Base-by-base conservation (phyloP, 2,329 filamentous ascomycete genomes). In the Lojkania enalia region DNA sequence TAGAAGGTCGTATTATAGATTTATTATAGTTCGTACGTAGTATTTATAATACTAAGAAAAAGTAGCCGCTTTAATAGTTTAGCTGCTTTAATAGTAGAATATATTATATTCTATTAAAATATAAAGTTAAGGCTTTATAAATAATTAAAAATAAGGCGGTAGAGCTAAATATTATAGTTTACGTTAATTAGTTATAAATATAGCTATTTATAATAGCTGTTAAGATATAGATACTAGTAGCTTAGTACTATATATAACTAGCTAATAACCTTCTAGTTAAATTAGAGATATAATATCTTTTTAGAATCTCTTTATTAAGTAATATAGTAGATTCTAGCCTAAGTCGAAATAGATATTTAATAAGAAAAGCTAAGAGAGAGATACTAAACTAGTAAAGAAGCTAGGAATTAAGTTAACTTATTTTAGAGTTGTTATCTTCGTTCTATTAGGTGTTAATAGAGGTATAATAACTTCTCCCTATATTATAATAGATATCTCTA, bases 401-500 rank as follows among this genome's bases (percentile, higher is more conserved):
- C 35, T 35, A 6, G 36, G 42, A 16, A 45, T 40, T 6, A 44
- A 27, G 5, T 35, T 36, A 4, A 45, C 37, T 15, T 23, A 27
- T 16, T 40, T 39, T 12, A 45, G 27, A 20, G 42, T 45, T 13
- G 42, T 40, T 18, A 13, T 9, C 23, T 21, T 40, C 15, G 16
- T 31, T 11, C 42, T 36, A 4, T 39, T 23, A 7, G 36, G 42
- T 23, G 36, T 45, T 27, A 13, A 35, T 7, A 45, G 16, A 4
- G 42, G 23, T 32, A 45, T 45, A 16, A 16, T 45, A 21, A 25
- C 42, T 40, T 45, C 42, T 32, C 36, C 42, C 42, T 27, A 40
- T 20, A 27, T 36, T 33, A 40, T n/a, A n/a, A 46, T 46, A 13
- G 15, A 14, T 31, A 14, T 40, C 27, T 40, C 16, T 11, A 15